These are phyloP conservation scores for Zygotorulaspora danielsina DNA, from an alignment of 805 yeast genomes.

Conservation along the genomic window DNA sequence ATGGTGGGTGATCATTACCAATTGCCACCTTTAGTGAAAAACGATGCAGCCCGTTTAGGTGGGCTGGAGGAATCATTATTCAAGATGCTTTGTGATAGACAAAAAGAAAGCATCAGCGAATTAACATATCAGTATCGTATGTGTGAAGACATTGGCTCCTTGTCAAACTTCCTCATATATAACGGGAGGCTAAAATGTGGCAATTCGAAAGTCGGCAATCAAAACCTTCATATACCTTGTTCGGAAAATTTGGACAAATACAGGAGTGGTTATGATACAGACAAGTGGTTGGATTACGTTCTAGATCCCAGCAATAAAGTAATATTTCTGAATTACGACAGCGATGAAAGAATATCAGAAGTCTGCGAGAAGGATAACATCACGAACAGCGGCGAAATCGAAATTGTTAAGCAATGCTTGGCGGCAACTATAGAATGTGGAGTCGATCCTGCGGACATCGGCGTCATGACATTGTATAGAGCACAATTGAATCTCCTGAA, in stretches of 20 bases:
- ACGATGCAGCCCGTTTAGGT: conserved; percentile 56
- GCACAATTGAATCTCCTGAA: conserved; percentile 63
- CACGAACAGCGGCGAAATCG: conserved; percentile 71
- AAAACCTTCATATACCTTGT: conserved; percentile 48
- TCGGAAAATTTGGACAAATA: conserved; percentile 19
- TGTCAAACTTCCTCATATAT: conserved; percentile 78
- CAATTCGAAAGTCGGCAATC: conserved; percentile 54
- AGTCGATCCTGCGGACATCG: conserved; percentile 55
- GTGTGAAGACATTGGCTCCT: conserved; percentile 81
- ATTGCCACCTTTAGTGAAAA: conserved; percentile 79
- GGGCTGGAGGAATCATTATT: conserved; percentile 70
- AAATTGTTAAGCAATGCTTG: conserved; percentile 57
- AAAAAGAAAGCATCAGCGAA: conserved; percentile 73
- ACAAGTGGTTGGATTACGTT: conserved; percentile 53
- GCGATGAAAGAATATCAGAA: conserved; percentile 42
- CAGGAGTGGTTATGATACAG: background rate
- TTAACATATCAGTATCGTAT: conserved; percentile 84
- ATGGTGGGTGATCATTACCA: conserved; percentile 97
- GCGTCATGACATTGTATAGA: conserved; percentile 85
- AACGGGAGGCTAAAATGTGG: conserved; percentile 77
- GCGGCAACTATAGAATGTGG: conserved; percentile 57
- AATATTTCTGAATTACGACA: conserved; percentile 75
- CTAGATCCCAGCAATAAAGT: conserved; percentile 58
- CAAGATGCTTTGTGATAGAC: conserved; percentile 61
- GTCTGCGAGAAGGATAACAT: conserved; percentile 68